Evolutionary conservation across 176 grass and related monocot species (phyloP), one percentile per base, ranked within the genome.

Genomic region (Melocanna baccifera): DNA sequence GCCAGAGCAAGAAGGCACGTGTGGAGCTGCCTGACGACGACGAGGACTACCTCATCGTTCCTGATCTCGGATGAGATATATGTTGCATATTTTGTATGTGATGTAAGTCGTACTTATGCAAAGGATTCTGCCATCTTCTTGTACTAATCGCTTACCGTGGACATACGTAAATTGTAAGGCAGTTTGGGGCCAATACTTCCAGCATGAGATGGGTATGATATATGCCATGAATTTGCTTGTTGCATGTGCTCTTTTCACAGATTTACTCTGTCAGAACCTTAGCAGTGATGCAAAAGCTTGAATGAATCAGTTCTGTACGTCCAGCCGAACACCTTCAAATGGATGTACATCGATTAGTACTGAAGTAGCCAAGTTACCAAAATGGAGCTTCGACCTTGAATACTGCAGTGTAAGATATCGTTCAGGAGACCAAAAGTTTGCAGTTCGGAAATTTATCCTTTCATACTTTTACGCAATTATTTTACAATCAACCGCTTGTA

Each of bases 41-140:
- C 15, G 96, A 95, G 12, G 96, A 95, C 83, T 99, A 77, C 87
- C 90, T 94, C 63, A 78, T 93, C 55, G 96, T 99, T 23, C 96
- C 96, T 51, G 96, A 99, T 92, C 93, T 99, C 18, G 96, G 96
- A 74, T 96, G 78, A 92, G 9, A 83, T 3, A 23, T 70, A 11
- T 2, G 20, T 16, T 14, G 26, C 29, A 72, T 22, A 62, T 2
- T 56, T 58, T 8, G 32, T 73, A 0, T 19, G 26, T 48, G n/a
- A 7, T 65, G 57, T 79, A 71, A 67, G 36, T 37, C 1, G 26
- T 40, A 11, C 48, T 62, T 81, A 81, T 43, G 39, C 69, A 76
- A 85, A 69, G 0, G 15, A 41, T 19, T 79, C 67, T 86, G 52
- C 63, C 25, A 55, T 71, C 53, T 52, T 57, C 15, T 52, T 77